phyloP scores from a whole-genome alignment of 116 monocot genomes.

The Trichopus zeylanicus region DNA sequence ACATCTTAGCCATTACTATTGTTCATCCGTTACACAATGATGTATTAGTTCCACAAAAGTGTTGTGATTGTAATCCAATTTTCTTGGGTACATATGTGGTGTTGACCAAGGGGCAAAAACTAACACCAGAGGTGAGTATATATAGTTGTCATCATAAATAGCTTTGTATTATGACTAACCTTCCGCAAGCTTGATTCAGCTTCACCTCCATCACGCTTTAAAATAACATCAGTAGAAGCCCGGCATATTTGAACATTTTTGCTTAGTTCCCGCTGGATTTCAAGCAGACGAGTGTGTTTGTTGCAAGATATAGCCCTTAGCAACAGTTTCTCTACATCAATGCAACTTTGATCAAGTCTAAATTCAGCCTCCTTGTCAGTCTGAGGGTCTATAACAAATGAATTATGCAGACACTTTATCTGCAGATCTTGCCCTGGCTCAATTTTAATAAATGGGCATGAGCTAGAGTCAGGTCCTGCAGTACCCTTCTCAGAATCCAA shows the following conservation, averaged over 20 bases:
- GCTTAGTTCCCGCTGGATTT: constrained; percentile 76
- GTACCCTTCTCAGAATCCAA: constrained; percentile 48
- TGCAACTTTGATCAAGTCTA: constrained; percentile 63
- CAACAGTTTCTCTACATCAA: constrained; percentile 81
- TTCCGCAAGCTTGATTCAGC: constrained; percentile 21
- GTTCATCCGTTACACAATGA: no score
- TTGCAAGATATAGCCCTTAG: constrained; percentile 77
- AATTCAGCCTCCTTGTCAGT: constrained; percentile 86
- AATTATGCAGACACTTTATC: constrained; percentile 73
- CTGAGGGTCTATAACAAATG: constrained; percentile 81
- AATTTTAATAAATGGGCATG: constrained; percentile 76
- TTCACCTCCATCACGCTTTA: constrained; percentile 40
- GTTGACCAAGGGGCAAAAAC: not conserved
- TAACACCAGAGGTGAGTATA: not conserved
- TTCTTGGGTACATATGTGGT: not conserved
- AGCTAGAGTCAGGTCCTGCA: constrained; percentile 35
- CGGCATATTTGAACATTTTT: constrained; percentile 70
- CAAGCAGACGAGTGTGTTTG: constrained; percentile 83
- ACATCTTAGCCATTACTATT: no score
- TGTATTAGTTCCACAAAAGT: no score
- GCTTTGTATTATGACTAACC: constrained; percentile 21
- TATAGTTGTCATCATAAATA: not conserved
- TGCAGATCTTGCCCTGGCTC: constrained; percentile 68
- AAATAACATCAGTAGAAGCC: constrained; percentile 55
- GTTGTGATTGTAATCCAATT: no score